Evolutionary conservation across 371 early-diverging fungal species (phyloP).

Genomic region (Sporodiniella umbellata): DNA sequence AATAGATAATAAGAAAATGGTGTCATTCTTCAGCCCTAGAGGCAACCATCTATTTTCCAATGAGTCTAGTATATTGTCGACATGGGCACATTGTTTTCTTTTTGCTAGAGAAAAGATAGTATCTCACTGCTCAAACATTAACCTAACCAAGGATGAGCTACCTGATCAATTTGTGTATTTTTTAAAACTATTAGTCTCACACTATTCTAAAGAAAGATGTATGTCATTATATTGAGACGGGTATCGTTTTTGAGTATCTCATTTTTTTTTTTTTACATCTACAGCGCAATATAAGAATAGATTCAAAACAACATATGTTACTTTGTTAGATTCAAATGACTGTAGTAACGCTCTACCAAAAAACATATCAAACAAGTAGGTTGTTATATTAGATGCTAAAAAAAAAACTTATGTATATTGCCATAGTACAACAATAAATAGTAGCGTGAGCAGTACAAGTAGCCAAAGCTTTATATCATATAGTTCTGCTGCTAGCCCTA

Average conservation of each 20-base stretch:
- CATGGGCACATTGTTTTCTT: conserved; percentile 33
- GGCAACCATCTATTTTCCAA: background rate
- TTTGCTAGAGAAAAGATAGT: conserved; percentile 44
- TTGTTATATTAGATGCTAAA: background rate
- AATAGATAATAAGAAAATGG: conserved; percentile 2
- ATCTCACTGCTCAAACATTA: conserved; percentile 19
- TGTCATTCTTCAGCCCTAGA: background rate
- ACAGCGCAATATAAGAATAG: background rate
- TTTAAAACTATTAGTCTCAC: conserved; percentile 25
- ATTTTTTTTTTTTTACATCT: background rate
- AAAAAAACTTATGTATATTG: background rate
- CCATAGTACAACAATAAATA: background rate
- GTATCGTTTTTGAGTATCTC: background rate
- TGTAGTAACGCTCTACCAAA: conserved; percentile 11
- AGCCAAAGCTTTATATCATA: conserved; percentile 13
- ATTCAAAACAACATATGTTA: background rate
- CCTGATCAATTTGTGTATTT: conserved; percentile 28
- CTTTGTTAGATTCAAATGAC: background rate
- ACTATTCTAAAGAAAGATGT: conserved; percentile 25
- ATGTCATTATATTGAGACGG: conserved; percentile 8
- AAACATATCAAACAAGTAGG: conserved; percentile 5
- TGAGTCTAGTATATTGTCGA: background rate
- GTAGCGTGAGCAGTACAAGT: background rate
- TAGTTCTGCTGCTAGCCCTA: conserved; percentile 18
- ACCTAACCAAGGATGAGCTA: conserved; percentile 2